A percentile compares a stretch with the other conserved stretches of the same genome.
Conservation (phyloP, 768 basidiomycete genomes). For the Thelephora aurantiotincta region DNA sequence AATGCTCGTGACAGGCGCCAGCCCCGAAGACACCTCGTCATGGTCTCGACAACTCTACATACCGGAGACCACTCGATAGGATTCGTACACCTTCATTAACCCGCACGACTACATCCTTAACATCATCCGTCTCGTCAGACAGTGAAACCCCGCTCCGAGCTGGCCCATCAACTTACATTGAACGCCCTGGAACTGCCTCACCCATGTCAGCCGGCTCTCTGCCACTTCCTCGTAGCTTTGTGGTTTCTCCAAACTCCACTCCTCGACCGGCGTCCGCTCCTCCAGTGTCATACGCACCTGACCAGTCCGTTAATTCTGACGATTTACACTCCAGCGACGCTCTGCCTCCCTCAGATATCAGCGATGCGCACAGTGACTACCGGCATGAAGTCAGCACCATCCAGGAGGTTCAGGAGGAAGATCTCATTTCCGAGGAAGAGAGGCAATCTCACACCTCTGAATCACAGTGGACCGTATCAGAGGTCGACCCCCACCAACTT, state of each 20-base stretch:
- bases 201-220: constrained; percentile 8
- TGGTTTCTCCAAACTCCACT: constrained; percentile 4
- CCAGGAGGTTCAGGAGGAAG: not conserved
- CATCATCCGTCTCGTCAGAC: constrained; percentile 15
- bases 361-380: not conserved
- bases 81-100: constrained; percentile 22
- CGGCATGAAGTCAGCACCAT: not conserved
- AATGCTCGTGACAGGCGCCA: not conserved
- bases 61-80: constrained; percentile 16
- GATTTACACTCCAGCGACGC: not conserved
- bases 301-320: not conserved
- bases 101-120: constrained; percentile 16
- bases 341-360: not conserved
- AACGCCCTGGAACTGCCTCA: constrained; percentile 14
- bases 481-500: no score
- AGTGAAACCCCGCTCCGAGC: constrained; percentile 31
- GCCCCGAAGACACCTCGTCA: constrained; percentile 13
- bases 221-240: constrained; percentile 20
- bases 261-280: not conserved
- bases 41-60: constrained; percentile 14
- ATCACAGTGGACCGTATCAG: no score
- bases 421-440: not conserved
- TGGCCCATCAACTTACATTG: constrained; percentile 32
- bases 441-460: not conserved
- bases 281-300: not conserved